Percentiles rank a stretch among this genome's conserved stretches.
Conservation (phyloP, 495 filamentous ascomycete species). For the Ascobolus immersus region DNA sequence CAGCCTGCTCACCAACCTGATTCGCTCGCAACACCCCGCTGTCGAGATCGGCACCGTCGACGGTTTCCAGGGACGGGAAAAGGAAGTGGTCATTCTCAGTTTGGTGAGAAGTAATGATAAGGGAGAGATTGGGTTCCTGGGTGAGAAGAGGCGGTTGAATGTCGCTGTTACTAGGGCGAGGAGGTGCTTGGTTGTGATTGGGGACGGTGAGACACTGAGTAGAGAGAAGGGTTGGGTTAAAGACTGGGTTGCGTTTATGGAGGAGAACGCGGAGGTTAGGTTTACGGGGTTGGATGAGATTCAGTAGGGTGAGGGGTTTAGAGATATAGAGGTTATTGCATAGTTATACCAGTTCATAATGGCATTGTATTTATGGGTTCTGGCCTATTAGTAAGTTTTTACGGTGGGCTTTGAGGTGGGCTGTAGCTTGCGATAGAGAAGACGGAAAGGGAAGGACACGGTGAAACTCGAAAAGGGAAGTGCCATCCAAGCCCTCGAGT, state of each 20-base stretch:
- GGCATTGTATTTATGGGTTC: too few relatives aligned
- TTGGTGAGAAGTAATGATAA: constrained; percentile 72
- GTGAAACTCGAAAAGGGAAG: too few relatives aligned
- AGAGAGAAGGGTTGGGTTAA: constrained; percentile 2
- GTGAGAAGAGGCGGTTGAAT: constrained; percentile 78
- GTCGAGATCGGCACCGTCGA: constrained; percentile 88
- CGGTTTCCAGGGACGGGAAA: constrained; percentile 91
- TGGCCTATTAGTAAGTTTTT: too few relatives aligned
- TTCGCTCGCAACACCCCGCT: constrained; percentile 54
- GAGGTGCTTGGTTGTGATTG: constrained; percentile 69
- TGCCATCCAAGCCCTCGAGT: too few relatives aligned
- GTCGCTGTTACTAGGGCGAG: constrained; percentile 91
- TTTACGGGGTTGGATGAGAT: not conserved
- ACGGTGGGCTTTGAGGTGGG: too few relatives aligned
- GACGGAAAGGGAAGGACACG: too few relatives aligned
- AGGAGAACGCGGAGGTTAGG: constrained; percentile 9
- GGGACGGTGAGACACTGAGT: constrained; percentile 59
- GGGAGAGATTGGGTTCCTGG: constrained; percentile 76
- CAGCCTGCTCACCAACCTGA: constrained; percentile 24
- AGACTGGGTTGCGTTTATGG: constrained; percentile 12
- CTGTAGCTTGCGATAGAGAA: too few relatives aligned
- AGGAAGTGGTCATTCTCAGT: constrained; percentile 79
- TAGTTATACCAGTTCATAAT: too few relatives aligned
- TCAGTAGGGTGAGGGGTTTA: not conserved
- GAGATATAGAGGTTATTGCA: too few relatives aligned